Base-by-base conservation (phyloP, 768 basidiomycete genomes). In the Pleurotus djamor region DNA sequence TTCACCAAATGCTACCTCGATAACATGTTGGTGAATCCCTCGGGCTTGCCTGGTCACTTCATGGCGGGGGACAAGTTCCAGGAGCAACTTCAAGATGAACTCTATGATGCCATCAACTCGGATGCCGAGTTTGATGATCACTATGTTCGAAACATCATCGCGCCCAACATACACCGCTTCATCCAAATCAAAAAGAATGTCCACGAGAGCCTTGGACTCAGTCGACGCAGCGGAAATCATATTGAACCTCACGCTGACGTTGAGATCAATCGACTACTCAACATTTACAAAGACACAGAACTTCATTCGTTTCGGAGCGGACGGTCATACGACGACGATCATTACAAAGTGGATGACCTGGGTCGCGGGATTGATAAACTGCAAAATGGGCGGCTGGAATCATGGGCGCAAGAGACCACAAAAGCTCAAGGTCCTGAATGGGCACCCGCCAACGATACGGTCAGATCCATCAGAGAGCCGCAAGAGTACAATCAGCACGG, bases 111-210 rank as follows among this genome's bases (percentile, higher is more conserved):
- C 5, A 67, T 71, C 3, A 59, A 68, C n/a, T 69, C 72, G 43
- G 71, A 69, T 33, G 56, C 64, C 4, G 68, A 70, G 4, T 74
- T 69, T 63, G 72, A 67, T 7, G 61, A 62, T 16, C n/a, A 59
- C 5, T 72, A 69, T 57, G 64, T 74, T 16, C 69, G 72, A 12
- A 47, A 68, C 14, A 57, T 68, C 10, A 60, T 68, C 45, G 68
- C 72, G 8, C 70, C 67, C 0, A 74, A 76, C 51, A 48, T 74
- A 4, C 69, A 71, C 44, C 65, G 71, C 44, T 65, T 76, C 45
- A 66, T 65, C n/a, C 61, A 65, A 4, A 57, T 76, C 14, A 73
- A 73, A 59, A 59, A 64, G 7, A 67, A 73, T 6, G 63, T 71
- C 45, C 65, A 66, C 8, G 59, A 65, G 13, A 64, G 60, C 5